Evolutionary conservation across 768 basidiomycete species (phyloP).

Genomic region (Boletus pseudo-olivaceus): DNA sequence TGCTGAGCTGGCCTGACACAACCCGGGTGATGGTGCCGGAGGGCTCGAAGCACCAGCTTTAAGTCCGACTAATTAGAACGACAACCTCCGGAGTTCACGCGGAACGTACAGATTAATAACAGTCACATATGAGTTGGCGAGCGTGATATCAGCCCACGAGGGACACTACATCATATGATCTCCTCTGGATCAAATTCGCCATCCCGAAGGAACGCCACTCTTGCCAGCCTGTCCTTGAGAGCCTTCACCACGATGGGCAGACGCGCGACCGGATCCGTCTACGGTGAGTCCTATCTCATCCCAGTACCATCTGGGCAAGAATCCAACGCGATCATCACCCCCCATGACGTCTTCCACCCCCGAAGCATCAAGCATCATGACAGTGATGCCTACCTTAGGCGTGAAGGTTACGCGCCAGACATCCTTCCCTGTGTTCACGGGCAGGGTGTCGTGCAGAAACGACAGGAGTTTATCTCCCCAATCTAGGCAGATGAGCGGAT

Average conservation of each 20-base stretch:
- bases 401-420: slow-evolving; percentile 74
- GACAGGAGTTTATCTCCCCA: slow-evolving; percentile 67
- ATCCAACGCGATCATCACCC: slow-evolving; percentile 75
- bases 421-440: slow-evolving; percentile 22
- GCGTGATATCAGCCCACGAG: slow-evolving; percentile 13
- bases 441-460: slow-evolving; percentile 44
- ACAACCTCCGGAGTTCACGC: slow-evolving; percentile 25
- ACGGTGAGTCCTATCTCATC: slow-evolving; percentile 21
- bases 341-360: slow-evolving; percentile 56
- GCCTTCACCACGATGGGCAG: slow-evolving; percentile 7
- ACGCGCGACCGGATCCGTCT: slow-evolving; percentile 3
- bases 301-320: slow-evolving; percentile 72
- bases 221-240: not conserved
- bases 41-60: slow-evolving; percentile 17
- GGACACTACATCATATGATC: slow-evolving; percentile 19
- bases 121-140: slow-evolving; percentile 4
- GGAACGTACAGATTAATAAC: slow-evolving; percentile 19
- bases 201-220: slow-evolving; percentile 15
- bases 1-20: slow-evolving; percentile 13
- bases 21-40: slow-evolving; percentile 6
- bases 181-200: slow-evolving; percentile 22
- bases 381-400: slow-evolving; percentile 56
- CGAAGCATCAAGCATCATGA: slow-evolving; percentile 43
- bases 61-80: slow-evolving; percentile 27
- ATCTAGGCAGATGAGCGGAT: slow-evolving; percentile 66